Conservation (phyloP, 352 stramenopile species). For the Globisporangium abappressorium region DNA sequence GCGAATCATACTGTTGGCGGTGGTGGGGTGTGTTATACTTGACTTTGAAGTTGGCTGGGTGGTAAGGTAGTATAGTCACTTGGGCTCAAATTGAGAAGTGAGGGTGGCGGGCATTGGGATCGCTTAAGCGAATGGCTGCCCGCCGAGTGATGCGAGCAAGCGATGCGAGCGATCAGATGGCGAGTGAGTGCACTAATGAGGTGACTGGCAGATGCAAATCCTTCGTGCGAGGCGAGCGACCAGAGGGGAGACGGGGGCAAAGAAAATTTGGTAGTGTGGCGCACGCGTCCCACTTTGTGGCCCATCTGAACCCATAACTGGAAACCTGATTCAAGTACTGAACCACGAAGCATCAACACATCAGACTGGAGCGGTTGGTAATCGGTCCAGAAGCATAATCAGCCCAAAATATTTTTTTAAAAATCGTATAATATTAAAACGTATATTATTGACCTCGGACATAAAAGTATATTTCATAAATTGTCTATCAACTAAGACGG, state of each 20-base stretch:
- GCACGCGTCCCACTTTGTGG: not conserved
- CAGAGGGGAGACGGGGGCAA: not conserved
- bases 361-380: not conserved
- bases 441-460: too few species aligned
- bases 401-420: too few species aligned
- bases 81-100: conserved; percentile 1
- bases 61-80: not conserved
- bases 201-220: not conserved
- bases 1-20: not conserved
- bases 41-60: not conserved
- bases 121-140: too few species aligned
- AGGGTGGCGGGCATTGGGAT: not conserved
- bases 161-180: not conserved
- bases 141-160: too few species aligned
- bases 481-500: too few species aligned
- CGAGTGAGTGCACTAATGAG: not conserved
- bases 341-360: conserved; percentile 1
- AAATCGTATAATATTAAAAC: too few species aligned
- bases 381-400: not conserved
- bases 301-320: not conserved
- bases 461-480: too few species aligned
- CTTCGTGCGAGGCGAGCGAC: not conserved
- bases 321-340: not conserved
- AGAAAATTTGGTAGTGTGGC: conserved; percentile 3
- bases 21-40: not conserved